A percentile compares a stretch with the other conserved stretches of the same genome.
phyloP scores from a whole-genome alignment of 2,329 filamentous ascomycete species.

The Esteya vermicola region DNA sequence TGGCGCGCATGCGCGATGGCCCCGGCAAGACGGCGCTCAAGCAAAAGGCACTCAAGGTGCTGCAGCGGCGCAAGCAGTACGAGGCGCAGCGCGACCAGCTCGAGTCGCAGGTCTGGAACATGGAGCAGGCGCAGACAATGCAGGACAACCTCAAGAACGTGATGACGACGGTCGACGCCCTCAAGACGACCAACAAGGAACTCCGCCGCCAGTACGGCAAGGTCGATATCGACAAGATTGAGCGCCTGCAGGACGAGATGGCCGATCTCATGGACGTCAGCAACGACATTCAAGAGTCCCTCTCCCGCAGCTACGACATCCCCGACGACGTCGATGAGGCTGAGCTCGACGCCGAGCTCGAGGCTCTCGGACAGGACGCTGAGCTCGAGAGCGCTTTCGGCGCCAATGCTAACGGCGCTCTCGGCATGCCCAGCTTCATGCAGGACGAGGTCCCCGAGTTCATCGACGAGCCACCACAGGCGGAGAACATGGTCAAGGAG shows the following conservation, averaged over 20 bases:
- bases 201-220: constrained; percentile 91
- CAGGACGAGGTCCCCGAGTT: constrained; percentile 84
- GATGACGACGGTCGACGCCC: constrained; percentile 94
- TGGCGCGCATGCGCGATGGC: constrained; percentile 87
- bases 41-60: constrained; percentile 84
- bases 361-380: constrained; percentile 88
- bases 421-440: constrained; percentile 69
- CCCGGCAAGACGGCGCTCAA: constrained; percentile 87
- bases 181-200: constrained; percentile 93
- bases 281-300: constrained; percentile 94
- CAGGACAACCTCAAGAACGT: constrained; percentile 97
- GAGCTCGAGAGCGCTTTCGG: constrained; percentile 57
- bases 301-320: constrained; percentile 81
- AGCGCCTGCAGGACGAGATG: constrained; percentile 97
- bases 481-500: constrained; percentile 11
- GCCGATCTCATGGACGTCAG: constrained; percentile 93
- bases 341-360: constrained; percentile 89
- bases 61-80: constrained; percentile 88
- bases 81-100: constrained; percentile 89
- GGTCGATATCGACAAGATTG: constrained; percentile 94
- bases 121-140: constrained; percentile 98
- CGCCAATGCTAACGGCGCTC: constrained; percentile 23
- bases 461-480: constrained; percentile 69
- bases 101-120: constrained; percentile 92
- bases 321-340: constrained; percentile 96